A percentile compares a stretch with the other conserved stretches of the same genome.
Conservation (phyloP, 257 asterid genomes). For the Mentha longifolia region DNA sequence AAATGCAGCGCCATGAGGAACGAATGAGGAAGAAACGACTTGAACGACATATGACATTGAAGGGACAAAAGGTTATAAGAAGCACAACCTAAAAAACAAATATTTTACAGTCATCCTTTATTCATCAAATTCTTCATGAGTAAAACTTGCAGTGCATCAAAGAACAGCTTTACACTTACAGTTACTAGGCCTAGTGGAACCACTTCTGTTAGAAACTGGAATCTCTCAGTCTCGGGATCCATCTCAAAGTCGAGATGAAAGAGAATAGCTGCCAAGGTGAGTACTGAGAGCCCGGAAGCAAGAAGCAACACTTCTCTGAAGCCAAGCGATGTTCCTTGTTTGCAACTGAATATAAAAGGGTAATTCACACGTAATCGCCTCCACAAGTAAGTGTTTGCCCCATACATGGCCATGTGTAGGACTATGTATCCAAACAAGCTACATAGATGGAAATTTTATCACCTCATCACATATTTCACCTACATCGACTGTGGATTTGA, state of each 20-base stretch:
- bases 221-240: slow-evolving; percentile 56
- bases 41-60: slow-evolving; percentile 72
- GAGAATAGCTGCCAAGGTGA: slow-evolving; percentile 60
- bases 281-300: slow-evolving; percentile 65
- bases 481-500: too few species aligned
- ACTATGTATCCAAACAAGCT: slow-evolving; percentile 68
- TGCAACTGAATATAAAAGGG: slow-evolving; percentile 71
- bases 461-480: too few species aligned
- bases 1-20: slow-evolving; percentile 64
- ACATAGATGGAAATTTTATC: too few species aligned
- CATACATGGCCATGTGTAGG: slow-evolving; percentile 73
- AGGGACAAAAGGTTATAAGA: slow-evolving; percentile 60
- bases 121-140: too few species aligned
- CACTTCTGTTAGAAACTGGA: slow-evolving; percentile 49
- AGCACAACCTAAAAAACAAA: slow-evolving; percentile 55
- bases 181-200: slow-evolving; percentile 60
- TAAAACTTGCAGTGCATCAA: not conserved
- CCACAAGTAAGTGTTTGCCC: slow-evolving; percentile 68
- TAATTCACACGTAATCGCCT: slow-evolving; percentile 67
- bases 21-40: slow-evolving; percentile 73
- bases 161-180: slow-evolving; percentile 47
- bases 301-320: slow-evolving; percentile 69
- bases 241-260: slow-evolving; percentile 76
- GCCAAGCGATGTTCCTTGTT: slow-evolving; percentile 65
- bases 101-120: slow-evolving; percentile 16